Percentiles rank a stretch among this genome's conserved stretches.
phyloP scores from a whole-genome alignment of 352 stramenopile genomes.

The Phytophthora citricola region DNA sequence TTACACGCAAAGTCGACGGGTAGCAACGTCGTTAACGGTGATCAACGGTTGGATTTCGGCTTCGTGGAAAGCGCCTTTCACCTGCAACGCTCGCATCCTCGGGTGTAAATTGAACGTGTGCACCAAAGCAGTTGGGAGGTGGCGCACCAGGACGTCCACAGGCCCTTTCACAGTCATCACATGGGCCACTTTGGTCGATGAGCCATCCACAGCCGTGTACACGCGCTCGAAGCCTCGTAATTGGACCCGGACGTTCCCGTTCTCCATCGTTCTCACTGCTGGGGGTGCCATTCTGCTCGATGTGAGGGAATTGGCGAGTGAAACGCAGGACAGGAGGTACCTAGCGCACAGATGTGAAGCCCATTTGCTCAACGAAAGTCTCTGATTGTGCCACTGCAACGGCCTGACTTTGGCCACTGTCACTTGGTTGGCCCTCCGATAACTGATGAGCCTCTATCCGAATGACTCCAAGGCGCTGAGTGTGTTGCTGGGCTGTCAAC shows the following conservation, averaged over 20 bases:
- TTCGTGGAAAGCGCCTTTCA: slow-evolving; percentile 28
- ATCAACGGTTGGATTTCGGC: slow-evolving; percentile 40
- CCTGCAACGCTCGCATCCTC: slow-evolving; percentile 40
- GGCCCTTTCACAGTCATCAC: slow-evolving; percentile 31
- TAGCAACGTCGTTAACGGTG: slow-evolving; percentile 30
- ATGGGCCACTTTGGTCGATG: slow-evolving; percentile 36
- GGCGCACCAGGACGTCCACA: slow-evolving; percentile 9
- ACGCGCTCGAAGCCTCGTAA: slow-evolving; percentile 39
- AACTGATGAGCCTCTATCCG: slow-evolving; percentile 20
- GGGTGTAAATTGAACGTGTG: slow-evolving; percentile 50
- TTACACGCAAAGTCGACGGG: slow-evolving; percentile 24
- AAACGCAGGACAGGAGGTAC: slow-evolving; percentile 2
- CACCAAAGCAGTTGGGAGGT: slow-evolving; percentile 32
- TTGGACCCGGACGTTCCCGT: slow-evolving; percentile 26
- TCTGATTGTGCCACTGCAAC: slow-evolving; percentile 15
- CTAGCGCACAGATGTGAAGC: slow-evolving; percentile 7
- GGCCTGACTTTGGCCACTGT: slow-evolving; percentile 3
- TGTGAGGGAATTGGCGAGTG: slow-evolving; percentile 6
- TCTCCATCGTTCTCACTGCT: slow-evolving; percentile 11
- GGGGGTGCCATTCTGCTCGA: slow-evolving; percentile 16
- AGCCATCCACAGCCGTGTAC: slow-evolving; percentile 34
- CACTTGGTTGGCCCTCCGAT: slow-evolving; percentile 23
- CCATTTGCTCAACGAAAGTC: slow-evolving; percentile 4
- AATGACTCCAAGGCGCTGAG: slow-evolving; percentile 22
- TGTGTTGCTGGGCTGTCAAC: slow-evolving; percentile 36